Evolutionary conservation across 208 protist species (phyloP).

Genomic region (Leishmania lainsoni): DNA sequence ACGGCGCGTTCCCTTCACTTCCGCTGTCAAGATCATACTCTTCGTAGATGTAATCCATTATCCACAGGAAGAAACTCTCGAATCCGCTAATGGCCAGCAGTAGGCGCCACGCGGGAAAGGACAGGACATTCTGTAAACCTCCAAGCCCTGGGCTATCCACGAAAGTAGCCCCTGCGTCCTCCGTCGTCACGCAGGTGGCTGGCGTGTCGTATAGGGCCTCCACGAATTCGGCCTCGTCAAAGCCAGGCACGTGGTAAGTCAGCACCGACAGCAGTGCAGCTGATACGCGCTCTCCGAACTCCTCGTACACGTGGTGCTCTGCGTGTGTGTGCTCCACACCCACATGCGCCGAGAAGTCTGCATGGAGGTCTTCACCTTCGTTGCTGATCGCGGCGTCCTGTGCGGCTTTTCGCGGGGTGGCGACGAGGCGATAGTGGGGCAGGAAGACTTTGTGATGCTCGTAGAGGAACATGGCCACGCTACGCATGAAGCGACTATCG

Average conservation of each 20-base stretch:
- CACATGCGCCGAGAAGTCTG: not conserved
- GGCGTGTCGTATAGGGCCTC: constrained; percentile 74
- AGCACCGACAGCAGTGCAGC: constrained; percentile 59
- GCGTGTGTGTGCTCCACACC: constrained; percentile 65
- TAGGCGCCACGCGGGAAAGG: constrained; percentile 79
- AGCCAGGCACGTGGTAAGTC: constrained; percentile 44
- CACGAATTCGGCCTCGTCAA: constrained; percentile 83
- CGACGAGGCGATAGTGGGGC: constrained; percentile 22
- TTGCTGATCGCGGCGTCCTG: not conserved
- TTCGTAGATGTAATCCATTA: constrained; percentile 87
- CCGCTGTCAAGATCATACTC: constrained; percentile 61
- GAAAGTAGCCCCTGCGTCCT: not conserved
- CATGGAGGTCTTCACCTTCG: not conserved
- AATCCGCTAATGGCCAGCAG: constrained; percentile 81
- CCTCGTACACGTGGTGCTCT: constrained; percentile 69
- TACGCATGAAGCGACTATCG: constrained; percentile 54
- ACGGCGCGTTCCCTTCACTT: constrained; percentile 14
- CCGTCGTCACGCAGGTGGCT: constrained; percentile 12
- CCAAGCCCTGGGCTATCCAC: not conserved
- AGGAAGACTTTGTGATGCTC: constrained; percentile 76
- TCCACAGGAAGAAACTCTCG: constrained; percentile 76
- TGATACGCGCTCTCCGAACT: constrained; percentile 57
- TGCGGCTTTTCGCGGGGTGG: not conserved
- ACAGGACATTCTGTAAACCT: constrained; percentile 54
- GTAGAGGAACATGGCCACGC: constrained; percentile 66